Evolutionary conservation across 2,329 filamentous ascomycete genomes (phyloP).

Genomic region (Botrytis porri): DNA sequence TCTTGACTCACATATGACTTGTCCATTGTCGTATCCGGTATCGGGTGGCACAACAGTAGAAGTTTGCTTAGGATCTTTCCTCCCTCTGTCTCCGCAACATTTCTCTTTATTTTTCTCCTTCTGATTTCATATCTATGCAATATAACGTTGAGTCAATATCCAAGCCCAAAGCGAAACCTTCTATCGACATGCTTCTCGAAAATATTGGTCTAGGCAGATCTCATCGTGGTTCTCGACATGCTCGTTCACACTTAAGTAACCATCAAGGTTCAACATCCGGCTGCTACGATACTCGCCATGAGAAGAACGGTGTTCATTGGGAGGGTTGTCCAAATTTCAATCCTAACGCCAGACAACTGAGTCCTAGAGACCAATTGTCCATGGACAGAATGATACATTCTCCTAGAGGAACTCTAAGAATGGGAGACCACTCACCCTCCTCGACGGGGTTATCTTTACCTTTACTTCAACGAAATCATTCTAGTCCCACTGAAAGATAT

Average conservation of each 20-base stretch:
- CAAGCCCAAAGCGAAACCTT: background rate
- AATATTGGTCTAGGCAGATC: background rate
- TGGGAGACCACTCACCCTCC: background rate
- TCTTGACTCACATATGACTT: conserved; percentile 10
- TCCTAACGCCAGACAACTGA: background rate
- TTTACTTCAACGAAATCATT: background rate
- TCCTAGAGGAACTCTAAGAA: background rate
- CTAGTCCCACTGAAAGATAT: background rate
- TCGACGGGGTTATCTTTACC: background rate
- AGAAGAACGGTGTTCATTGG: conserved; percentile 16
- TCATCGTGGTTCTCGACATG: conserved; percentile 13
- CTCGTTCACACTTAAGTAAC: background rate
- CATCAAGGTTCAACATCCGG: background rate
- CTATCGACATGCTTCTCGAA: conserved; percentile 5
- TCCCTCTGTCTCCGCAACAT: background rate
- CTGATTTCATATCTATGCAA: background rate
- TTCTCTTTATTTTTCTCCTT: background rate
- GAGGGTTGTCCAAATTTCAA: conserved; percentile 16
- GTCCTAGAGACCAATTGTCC: conserved; percentile 4
- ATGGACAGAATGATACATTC: background rate
- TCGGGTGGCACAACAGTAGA: background rate
- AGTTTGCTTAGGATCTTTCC: conserved; percentile 1
- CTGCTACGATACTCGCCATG: conserved; percentile 15
- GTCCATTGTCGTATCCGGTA: conserved; percentile 7
- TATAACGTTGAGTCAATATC: background rate